phyloP scores from a whole-genome alignment of 768 basidiomycete genomes.

The Termitomyces titanicus region DNA sequence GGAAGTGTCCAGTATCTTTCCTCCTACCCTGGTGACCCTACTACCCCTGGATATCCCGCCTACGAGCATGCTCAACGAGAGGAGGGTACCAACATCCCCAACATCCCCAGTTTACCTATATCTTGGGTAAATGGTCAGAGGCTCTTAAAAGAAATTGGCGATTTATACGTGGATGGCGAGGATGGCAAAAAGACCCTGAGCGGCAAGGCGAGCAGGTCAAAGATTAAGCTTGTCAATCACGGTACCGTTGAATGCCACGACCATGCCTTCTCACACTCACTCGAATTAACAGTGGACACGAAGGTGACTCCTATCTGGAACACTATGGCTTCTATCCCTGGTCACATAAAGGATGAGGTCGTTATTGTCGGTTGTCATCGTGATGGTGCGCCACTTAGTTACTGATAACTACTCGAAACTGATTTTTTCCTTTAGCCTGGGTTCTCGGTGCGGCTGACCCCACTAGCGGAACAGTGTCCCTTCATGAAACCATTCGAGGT shows the following conservation, averaged over 20 bases:
- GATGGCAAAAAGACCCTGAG: constrained; percentile 34
- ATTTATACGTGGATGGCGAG: constrained; percentile 24
- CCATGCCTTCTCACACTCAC: background rate
- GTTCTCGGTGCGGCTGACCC: constrained; percentile 82
- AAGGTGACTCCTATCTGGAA: constrained; percentile 92
- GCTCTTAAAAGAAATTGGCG: constrained; percentile 55
- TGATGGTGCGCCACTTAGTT: constrained; percentile 50
- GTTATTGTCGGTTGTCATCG: constrained; percentile 87
- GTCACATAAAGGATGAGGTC: constrained; percentile 79
- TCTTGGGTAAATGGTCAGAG: constrained; percentile 81
- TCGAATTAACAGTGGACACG: constrained; percentile 50
- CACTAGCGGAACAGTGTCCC: constrained; percentile 72
- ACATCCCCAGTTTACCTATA: constrained; percentile 86
- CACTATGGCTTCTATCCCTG: constrained; percentile 78
- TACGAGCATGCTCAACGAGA: constrained; percentile 75
- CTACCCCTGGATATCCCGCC: constrained; percentile 85
- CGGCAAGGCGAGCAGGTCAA: constrained; percentile 45
- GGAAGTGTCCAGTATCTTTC: constrained; percentile 77
- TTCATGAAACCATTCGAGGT: constrained; percentile 75
- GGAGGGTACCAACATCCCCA: constrained; percentile 59
- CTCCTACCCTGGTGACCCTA: constrained; percentile 71
- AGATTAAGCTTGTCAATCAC: constrained; percentile 51
- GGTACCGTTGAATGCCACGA: constrained; percentile 28
- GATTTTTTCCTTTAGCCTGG: constrained; percentile 42
- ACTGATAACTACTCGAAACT: background rate